Evolutionary conservation across 179 eudicot genomes (phyloP), one percentile per base, ranked within the genome.

Genomic region (Beta lomatogona): DNA sequence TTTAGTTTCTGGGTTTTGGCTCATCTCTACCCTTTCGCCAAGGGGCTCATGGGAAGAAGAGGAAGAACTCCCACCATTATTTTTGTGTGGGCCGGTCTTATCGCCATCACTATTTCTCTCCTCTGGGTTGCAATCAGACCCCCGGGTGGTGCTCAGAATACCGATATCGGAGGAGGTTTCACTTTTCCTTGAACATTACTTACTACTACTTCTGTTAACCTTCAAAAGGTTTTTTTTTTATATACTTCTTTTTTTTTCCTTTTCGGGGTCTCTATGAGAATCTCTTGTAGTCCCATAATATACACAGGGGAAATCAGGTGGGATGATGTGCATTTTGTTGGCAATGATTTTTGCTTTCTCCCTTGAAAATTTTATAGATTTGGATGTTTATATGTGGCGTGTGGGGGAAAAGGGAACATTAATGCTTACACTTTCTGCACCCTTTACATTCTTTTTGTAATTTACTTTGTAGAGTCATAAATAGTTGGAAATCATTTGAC

Each of bases 1-100:
- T 87, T 87, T 63, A 87, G 89, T 57, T 87, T 87, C 79, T 87
- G 89, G 89, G 89, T 87, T 36, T 54, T 87, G 85, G 89, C 89
- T 52, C 89, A 87, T 85, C 76, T 87, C 0, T 87, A 87, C 52
- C 89, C 89, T 8, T 87, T 87, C 2, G 89, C 89, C 3, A 87
- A 87, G 75, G 89, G 89, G 21, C 83, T 87, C 46, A 87, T 87
- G 89, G 89, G 89, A 61, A 76, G 89, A 77, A 60, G 89, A 54
- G 89, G 89, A 63, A 81, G 89, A 50, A 87, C 89, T 4, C 89
- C 89, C 18, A 87, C 89, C 8, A 87, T 87, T 14, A 85, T 85
- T 22, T 87, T 74, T 48, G 89, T 87, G 0, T 87, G 89, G 89
- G 83, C 89, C 0, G 89, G 89, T 14, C 89, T 87, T 52, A 85